A percentile compares a stretch with the other conserved stretches of the same genome.
Conservation (phyloP, 2,329 filamentous ascomycete genomes). For the Alternaria brassicae region DNA sequence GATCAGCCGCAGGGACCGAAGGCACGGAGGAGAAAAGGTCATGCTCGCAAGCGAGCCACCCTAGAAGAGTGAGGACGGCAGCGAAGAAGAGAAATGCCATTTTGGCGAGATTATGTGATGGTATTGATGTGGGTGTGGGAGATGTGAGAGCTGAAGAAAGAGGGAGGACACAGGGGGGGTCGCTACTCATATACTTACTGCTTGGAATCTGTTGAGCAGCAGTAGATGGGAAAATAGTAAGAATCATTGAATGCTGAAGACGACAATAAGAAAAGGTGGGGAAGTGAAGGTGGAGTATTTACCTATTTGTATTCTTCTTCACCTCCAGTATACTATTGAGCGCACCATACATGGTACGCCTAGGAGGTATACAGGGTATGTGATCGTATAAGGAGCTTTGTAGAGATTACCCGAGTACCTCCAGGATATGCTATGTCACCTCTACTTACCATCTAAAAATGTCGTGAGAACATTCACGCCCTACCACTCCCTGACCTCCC, state of each 20-base stretch:
- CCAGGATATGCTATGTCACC: background rate
- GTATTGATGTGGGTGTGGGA: background rate
- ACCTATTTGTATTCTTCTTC: background rate
- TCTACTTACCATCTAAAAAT: background rate
- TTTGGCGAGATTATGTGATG: background rate
- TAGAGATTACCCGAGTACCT: background rate
- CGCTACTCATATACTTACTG: background rate
- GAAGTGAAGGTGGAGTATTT: background rate
- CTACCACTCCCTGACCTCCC: slow-evolving; percentile 72
- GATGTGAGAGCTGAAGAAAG: slow-evolving; percentile 2
- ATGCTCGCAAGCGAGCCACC: slow-evolving; percentile 11
- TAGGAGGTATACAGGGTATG: background rate
- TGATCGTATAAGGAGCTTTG: no score
- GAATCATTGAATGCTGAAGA: background rate
- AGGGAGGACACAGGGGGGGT: background rate
- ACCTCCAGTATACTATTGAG: background rate
- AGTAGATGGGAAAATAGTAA: background rate
- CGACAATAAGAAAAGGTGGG: slow-evolving; percentile 1
- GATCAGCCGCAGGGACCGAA: slow-evolving; percentile 4
- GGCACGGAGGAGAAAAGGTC: background rate
- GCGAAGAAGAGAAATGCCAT: slow-evolving; percentile 14
- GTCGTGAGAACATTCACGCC: background rate
- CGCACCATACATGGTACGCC: accelerated
- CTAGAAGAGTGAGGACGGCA: slow-evolving; percentile 8
- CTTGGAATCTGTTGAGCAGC: background rate